Evolutionary conservation across 228 moss, liverwort and hornwort genomes (phyloP).

Genomic region (Sphagnum magellanicum): DNA sequence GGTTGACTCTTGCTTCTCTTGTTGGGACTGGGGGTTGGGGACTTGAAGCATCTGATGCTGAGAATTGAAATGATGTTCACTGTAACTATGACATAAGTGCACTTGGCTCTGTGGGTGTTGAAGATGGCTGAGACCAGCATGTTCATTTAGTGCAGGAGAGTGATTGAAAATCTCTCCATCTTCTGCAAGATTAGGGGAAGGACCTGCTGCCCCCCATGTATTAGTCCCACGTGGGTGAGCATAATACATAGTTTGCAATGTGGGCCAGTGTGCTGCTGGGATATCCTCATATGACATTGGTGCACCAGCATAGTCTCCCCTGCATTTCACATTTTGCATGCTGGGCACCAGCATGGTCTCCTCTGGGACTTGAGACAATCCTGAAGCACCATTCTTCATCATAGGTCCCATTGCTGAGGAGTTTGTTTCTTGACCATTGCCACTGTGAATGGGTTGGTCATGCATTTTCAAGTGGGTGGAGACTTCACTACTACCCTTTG

Average conservation of each 20-base stretch:
- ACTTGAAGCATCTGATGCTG: conserved; percentile 24
- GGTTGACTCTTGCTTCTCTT: conserved; percentile 47
- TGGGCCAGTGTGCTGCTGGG: too few species aligned
- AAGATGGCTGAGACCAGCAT: conserved; percentile 24
- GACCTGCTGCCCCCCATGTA: conserved; percentile 42
- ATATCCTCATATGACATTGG: too few species aligned
- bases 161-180: conserved; percentile 61
- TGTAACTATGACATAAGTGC: conserved; percentile 5
- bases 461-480: conserved; percentile 24
- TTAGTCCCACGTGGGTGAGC: conserved; percentile 47
- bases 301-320: too few species aligned
- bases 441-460: conserved; percentile 26
- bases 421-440: conserved; percentile 50
- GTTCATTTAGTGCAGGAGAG: conserved; percentile 49
- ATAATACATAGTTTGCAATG: conserved; percentile 43
- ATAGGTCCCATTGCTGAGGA: conserved; percentile 11
- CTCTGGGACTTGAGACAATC: conserved; percentile 15
- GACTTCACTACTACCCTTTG: conserved; percentile 49
- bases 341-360: conserved; percentile 64
- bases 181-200: conserved; percentile 39
- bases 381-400: conserved; percentile 23
- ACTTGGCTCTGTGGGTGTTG: conserved; percentile 29
- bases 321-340: conserved; percentile 12
- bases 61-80: conserved; percentile 28
- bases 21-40: conserved; percentile 20